A percentile compares a stretch with the other conserved stretches of the same genome.
These are phyloP conservation scores for Cupressus sempervirens DNA, from an alignment of 75 land plant species.

Conservation along the genomic window DNA sequence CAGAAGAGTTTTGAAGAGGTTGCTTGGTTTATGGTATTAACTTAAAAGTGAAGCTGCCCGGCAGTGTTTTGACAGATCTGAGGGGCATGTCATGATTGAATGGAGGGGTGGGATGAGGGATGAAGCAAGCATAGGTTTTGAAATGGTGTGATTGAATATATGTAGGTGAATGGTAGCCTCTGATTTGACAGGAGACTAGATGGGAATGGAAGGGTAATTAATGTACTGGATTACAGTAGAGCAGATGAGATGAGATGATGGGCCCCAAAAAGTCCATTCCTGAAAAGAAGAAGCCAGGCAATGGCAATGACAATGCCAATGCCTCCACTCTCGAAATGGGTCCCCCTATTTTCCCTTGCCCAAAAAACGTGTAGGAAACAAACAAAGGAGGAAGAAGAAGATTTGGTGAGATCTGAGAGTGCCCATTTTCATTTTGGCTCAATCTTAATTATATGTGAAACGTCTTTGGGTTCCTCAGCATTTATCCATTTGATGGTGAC, in stretches of 20 bases:
- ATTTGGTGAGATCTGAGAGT: background rate
- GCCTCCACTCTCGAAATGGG: background rate
- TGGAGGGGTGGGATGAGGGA: background rate
- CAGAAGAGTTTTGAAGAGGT: background rate
- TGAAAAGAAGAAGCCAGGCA: slow-evolving; percentile 6
- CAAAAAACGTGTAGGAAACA: slow-evolving; percentile 9
- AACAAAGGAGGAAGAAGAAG: slow-evolving; percentile 3
- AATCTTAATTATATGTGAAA: background rate
- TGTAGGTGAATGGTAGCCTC: background rate
- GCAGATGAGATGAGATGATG: background rate
- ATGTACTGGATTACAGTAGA: background rate
- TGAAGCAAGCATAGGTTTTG: background rate
- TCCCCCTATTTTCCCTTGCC: background rate
- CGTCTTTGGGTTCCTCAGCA: background rate
- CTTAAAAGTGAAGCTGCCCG: background rate
- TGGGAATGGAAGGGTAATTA: background rate
- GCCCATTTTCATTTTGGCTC: no score
- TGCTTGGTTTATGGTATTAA: background rate
- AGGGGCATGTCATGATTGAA: background rate
- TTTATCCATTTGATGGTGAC: slow-evolving; percentile 4
- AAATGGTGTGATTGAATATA: background rate
- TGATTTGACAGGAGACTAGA: slow-evolving; percentile 1
- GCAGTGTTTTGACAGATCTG: background rate
- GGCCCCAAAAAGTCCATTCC: slow-evolving; percentile 1
- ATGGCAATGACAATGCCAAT: background rate